Evolutionary conservation across 106 monocot species (phyloP).

Genomic region (Dendrobium nobile): DNA sequence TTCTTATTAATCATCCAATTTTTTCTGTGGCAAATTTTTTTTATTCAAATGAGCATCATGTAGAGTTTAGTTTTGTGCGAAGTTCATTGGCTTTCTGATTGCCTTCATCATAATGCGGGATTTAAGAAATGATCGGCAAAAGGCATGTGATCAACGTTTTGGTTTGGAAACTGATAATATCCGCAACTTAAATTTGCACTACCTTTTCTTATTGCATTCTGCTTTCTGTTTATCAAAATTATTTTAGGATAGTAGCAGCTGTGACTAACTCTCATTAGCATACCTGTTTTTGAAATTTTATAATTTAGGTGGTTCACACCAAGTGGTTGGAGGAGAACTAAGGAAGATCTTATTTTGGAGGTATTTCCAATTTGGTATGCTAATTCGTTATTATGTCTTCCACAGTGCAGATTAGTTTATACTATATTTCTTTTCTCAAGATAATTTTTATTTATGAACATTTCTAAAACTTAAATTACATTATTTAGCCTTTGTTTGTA

Average conservation of each 20-base stretch:
- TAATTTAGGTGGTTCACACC: constrained; percentile 88
- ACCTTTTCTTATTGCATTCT: neutral
- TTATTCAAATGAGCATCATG: too few species aligned
- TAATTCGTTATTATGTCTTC: constrained; percentile 17
- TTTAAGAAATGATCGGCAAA: neutral
- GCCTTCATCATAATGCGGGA: neutral
- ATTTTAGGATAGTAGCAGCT: neutral
- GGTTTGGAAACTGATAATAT: neutral
- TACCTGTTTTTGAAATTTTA: neutral
- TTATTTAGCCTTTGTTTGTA: too few species aligned
- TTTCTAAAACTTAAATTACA: neutral
- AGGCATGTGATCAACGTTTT: neutral
- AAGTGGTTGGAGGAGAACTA: constrained; percentile 97
- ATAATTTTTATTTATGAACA: neutral
- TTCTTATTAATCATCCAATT: too few species aligned
- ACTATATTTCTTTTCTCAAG: constrained; percentile 6
- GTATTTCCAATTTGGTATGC: constrained; percentile 44
- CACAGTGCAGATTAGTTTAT: constrained; percentile 20
- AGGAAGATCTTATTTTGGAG: constrained; percentile 94
- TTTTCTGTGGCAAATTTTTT: too few species aligned
- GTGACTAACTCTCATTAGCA: neutral
- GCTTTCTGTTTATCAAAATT: neutral
- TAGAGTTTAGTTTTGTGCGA: neutral
- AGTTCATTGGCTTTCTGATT: neutral
- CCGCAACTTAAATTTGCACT: neutral